Evolutionary conservation across 805 yeast genomes (phyloP), one percentile per base, ranked within the genome.

Genomic region (Pichia gijzeniarum): DNA sequence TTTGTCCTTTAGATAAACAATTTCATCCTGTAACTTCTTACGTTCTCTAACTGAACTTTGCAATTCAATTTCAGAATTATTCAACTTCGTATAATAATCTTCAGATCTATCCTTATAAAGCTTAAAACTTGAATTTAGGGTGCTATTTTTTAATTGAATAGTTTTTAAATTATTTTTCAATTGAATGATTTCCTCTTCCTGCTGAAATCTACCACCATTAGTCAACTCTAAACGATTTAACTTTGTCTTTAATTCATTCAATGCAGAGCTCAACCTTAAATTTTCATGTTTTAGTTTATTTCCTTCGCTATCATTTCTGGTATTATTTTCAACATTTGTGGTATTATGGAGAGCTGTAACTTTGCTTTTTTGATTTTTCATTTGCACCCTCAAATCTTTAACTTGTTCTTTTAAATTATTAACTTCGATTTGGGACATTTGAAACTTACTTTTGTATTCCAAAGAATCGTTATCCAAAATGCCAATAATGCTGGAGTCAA

Each of bases 41-140:
- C 83, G 90, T 12, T 80, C 77, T 53, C 85, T 68, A 52, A 76
- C 71, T 8, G 87, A 78, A 38, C 79, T 73, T 43, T 74, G 69
- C 2, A 84, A 77, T 5, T 86, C 84, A 40, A 80, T 71, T 58
- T 90, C 96, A 2, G 93, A 90, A 41, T 77, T 74, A 55, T 88
- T 95, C 21, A 89, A 68, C 55, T 85, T 85, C 47, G 72, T 70
- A 53, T 74, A 78, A 59, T 86, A 84, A 49, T 81, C 84, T 31
- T 85, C 90, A 30, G 95, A 79, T 49, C 95, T 74, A 16, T 70
- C 63, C 57, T 80, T 82, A 63, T 85, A 88, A 28, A 83, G 67
- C 33, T 76, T 77, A 18, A 82, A 65, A 27, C 76, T 72, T 33
- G 74, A 71, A 1, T 69, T 59, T 27, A 87, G 64, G 27, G 86